Base-by-base conservation (phyloP, 805 yeast genomes). In the Candida nitratophila region DNA sequence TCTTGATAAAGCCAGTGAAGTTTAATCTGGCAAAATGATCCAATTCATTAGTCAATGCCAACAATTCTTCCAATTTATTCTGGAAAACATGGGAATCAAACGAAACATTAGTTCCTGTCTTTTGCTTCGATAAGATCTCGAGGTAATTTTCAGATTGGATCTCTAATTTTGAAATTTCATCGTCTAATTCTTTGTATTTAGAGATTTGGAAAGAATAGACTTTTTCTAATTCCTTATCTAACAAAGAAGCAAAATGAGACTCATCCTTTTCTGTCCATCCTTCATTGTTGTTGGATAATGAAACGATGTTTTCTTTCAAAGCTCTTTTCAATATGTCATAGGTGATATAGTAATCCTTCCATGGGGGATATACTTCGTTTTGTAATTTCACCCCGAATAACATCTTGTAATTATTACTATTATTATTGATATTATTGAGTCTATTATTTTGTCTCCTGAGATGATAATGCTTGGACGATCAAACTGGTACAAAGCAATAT, bases 1-100 rank as follows among this genome's bases (percentile, higher is more conserved):
- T 87, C 61, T 93, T 93, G 55, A 81, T 76, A 67, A 93, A 91
- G 1, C 97, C 99, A 14, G 99, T 91, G 69, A 83, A 93, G 66
- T 93, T 93, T 53, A 91, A 66, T 56, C 99, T 76, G 36, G 95
- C 83, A 67, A 93, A 93, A 59, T 80, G 86, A 61, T 90, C 96
- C 53, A 93, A 70, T 56, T 87, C 91, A 55, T 85, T 86, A 11
- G 98, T 86, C 53, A 78, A 73, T 11, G 79, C 74, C 47, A 93
- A 69, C 24, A 82, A 68, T 47, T 79, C 80, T 57, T 93, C 99
- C 52, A 93, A 70, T 44, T 79, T 76, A 30, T 65, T 64, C 54
- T 86, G 87, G 55, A 88, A 84, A 21, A 64, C 54, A 29, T 69
- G 72, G 47, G 85, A 75, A 49, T 87, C 83, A 49, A 85, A 73